Conservation (phyloP, 106 monocot species). For the Dioscorea dumetorum region DNA sequence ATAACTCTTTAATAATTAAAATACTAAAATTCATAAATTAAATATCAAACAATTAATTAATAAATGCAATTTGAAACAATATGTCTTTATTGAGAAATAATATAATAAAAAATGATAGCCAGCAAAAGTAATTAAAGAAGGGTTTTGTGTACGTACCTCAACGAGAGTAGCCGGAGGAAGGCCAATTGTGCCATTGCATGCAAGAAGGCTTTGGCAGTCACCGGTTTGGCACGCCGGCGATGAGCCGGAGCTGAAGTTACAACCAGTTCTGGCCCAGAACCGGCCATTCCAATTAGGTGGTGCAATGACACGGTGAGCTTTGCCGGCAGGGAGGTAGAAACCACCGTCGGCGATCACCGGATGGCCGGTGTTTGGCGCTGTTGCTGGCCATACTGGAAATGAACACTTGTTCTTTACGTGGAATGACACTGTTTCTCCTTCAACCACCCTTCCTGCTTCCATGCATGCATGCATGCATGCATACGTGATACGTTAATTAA, state of each 20-base stretch:
- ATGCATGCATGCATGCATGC: too few relatives aligned
- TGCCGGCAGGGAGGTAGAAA: conserved; percentile 42
- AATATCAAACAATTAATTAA: too few relatives aligned
- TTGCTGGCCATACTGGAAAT: conserved; percentile 67
- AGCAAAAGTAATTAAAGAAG: too few relatives aligned
- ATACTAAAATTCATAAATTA: too few relatives aligned
- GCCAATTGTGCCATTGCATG: conserved; percentile 63
- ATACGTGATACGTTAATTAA: too few relatives aligned
- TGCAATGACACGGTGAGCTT: conserved; percentile 24
- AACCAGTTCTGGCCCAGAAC: conserved; percentile 73
- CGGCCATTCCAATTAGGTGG: conserved; percentile 58
- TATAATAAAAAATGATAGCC: not conserved
- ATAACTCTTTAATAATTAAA: too few relatives aligned
- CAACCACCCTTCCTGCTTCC: not conserved
- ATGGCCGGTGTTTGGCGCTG: conserved; percentile 44
- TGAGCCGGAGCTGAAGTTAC: conserved; percentile 23
- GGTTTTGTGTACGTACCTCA: conserved; percentile 45
- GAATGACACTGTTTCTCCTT: conserved; percentile 18
- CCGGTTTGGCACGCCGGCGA: conserved; percentile 43
- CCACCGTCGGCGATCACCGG: conserved; percentile 56
- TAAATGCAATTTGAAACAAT: too few relatives aligned
- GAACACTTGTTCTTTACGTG: conserved; percentile 49
- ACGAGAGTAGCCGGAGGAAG: conserved; percentile 60
- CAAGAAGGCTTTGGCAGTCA: conserved; percentile 50
- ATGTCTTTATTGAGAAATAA: too few relatives aligned